Evolutionary conservation across 768 basidiomycete genomes (phyloP).

Genomic region (Grammothele lineata): DNA sequence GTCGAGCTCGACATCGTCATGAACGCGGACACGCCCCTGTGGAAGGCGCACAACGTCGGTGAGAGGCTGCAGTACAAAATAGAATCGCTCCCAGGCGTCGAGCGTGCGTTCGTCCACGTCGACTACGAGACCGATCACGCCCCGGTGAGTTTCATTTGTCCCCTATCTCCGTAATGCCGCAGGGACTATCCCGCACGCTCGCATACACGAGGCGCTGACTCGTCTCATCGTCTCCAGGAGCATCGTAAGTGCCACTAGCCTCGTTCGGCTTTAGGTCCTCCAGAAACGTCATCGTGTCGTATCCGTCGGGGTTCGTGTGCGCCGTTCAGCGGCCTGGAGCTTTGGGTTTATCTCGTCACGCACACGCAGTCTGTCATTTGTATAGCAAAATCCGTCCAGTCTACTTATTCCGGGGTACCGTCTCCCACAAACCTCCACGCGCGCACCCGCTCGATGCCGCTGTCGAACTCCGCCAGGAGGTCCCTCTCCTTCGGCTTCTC

Average conservation of each 20-base stretch:
- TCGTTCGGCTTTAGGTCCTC: too few relatives aligned
- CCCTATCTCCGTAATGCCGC: background rate
- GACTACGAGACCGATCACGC: slow-evolving; percentile 49
- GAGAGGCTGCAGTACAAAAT: slow-evolving; percentile 80
- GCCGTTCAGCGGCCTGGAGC: too few relatives aligned
- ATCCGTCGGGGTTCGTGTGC: too few relatives aligned
- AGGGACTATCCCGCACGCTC: background rate
- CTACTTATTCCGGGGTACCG: too few relatives aligned
- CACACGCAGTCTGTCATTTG: too few relatives aligned
- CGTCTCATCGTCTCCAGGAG: too few relatives aligned
- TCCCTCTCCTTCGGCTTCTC: slow-evolving; percentile 15
- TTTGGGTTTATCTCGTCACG: too few relatives aligned
- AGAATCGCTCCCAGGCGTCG: slow-evolving; percentile 75
- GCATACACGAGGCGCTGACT: too few relatives aligned
- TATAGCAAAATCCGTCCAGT: too few relatives aligned
- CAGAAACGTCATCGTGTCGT: too few relatives aligned
- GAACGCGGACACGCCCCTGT: slow-evolving; percentile 61
- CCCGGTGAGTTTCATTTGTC: background rate
- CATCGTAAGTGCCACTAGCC: too few relatives aligned
- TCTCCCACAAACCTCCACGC: slow-evolving; percentile 19
- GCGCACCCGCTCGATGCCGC: slow-evolving; percentile 31
- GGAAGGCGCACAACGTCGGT: slow-evolving; percentile 28
- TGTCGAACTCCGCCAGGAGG: slow-evolving; percentile 33
- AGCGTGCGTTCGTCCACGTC: background rate
- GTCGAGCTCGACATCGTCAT: slow-evolving; percentile 73